phyloP scores from a whole-genome alignment of 2,329 filamentous ascomycete species.

The Fonsecaea erecta region DNA sequence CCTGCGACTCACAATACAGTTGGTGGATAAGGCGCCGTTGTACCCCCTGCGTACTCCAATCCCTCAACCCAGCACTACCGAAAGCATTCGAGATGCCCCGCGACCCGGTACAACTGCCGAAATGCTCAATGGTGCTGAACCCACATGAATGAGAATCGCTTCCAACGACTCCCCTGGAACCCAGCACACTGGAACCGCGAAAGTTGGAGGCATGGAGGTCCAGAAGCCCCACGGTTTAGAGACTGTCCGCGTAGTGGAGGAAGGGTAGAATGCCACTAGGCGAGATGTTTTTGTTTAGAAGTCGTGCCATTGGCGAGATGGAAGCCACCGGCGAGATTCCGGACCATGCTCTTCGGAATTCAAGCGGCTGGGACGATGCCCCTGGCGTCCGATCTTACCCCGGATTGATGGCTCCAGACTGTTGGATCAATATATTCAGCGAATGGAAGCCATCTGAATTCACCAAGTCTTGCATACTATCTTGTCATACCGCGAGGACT shows the following conservation, averaged over 20 bases:
- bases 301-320: not conserved
- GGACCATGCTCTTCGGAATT: constrained; percentile 4
- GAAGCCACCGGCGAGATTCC: constrained; percentile 18
- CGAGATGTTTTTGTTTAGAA: not conserved
- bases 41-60: not conserved
- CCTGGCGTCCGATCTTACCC: constrained; percentile 11
- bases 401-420: constrained; percentile 6
- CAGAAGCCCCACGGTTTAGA: constrained; percentile 3
- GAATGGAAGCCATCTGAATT: not conserved
- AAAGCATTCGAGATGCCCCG: not conserved
- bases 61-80: not conserved
- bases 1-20: not conserved
- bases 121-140: not conserved
- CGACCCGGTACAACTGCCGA: not conserved
- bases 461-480: not conserved
- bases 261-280: not conserved
- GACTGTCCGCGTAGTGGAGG: not conserved
- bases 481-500: not conserved
- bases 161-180: not conserved
- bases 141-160: not conserved
- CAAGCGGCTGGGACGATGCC: not conserved
- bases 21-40: not conserved
- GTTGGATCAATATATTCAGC: not conserved
- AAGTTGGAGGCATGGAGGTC: not conserved
- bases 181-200: not conserved